Base-by-base conservation (phyloP, 2,329 filamentous ascomycete genomes). In the Pseudogymnoascus sp. region DNA sequence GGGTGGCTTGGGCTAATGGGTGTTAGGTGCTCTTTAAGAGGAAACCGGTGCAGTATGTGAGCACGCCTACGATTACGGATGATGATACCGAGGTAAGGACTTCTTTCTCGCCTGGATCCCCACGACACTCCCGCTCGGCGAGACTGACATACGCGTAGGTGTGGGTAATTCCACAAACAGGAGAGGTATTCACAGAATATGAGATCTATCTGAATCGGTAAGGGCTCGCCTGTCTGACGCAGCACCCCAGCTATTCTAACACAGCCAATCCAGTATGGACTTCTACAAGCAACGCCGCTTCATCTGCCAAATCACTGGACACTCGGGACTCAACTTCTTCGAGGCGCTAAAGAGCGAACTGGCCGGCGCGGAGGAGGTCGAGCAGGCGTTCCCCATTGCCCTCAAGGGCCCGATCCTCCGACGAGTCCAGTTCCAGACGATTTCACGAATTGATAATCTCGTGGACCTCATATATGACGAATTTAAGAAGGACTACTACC, bases 291-390 rank as follows among this genome's bases (percentile, higher is more conserved):
- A 96, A 60, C 90, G 87, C 72, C 86, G 89, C 63, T 99, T 97
- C 75, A 96, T 96, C 65, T 96, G 96, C 76, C 90, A 96, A 74
- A 96, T 97, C 68, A 96, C 92, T 11, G 95, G 95, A 62, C 93
- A 96, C 74, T 96, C 92, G 31, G 89, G 89, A 62, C 80, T 97
- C 68, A 93, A 86, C 3, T 99, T 96, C 76, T 97, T 97, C 72
- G 91, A 96, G 69, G 95, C 95, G 26, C 83, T 93, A 31, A 86
- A 90, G 75, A 96, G 91, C 77, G 92, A 97, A 89, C 83, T 85
- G 70, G 84, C 87, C 68, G 92, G 92, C 68, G 92, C 91, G 59
- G 86, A 87, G 74, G 91, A 96, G 76, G 91, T 97, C 64, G 92
- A 97, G 69, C 90, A 89, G 72, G 86, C 90, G 38, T 97, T 99